Percentiles rank a stretch among this genome's conserved stretches.
These are phyloP conservation scores for Hypoxylon fuscum DNA, from an alignment of 495 filamentous ascomycete genomes.

Conservation along the genomic window DNA sequence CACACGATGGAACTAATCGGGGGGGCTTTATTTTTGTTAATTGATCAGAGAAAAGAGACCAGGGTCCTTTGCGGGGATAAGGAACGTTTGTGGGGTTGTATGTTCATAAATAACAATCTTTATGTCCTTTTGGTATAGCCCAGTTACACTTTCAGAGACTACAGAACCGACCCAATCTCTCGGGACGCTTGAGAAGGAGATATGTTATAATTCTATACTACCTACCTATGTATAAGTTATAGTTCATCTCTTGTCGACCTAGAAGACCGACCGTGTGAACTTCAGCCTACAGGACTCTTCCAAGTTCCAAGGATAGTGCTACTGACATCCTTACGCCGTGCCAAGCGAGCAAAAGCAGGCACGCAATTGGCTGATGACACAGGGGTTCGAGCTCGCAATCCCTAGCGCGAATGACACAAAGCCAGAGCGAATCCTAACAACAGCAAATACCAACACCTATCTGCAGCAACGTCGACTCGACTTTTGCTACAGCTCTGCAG, in stretches of 20 bases:
- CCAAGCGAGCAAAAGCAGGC: conserved; percentile 16
- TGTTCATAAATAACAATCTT: not conserved
- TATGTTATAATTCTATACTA: not conserved
- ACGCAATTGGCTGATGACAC: conserved; percentile 22
- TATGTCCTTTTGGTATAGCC: not conserved
- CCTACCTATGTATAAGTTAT: too few species aligned
- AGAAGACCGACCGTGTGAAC: not conserved
- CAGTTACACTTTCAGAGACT: not conserved
- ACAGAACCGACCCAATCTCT: not conserved
- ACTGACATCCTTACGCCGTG: conserved; percentile 3
- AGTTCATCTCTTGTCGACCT: not conserved
- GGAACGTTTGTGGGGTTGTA: conserved; percentile 13
- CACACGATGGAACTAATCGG: conserved; percentile 22
- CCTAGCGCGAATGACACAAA: conserved; percentile 32
- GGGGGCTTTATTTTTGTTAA: conserved; percentile 23
- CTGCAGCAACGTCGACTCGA: too few species aligned
- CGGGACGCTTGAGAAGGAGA: not conserved
- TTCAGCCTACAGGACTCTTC: not conserved
- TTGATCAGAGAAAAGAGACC: not conserved
- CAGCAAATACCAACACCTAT: too few species aligned
- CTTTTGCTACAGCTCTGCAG: too few species aligned
- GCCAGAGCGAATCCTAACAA: not conserved
- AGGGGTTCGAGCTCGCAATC: conserved; percentile 36
- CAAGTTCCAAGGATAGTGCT: conserved; percentile 8
- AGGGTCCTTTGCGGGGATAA: conserved; percentile 6